These are phyloP conservation scores for Phialophora tarda DNA, from an alignment of 2,329 filamentous ascomycete species.

Conservation along the genomic window DNA sequence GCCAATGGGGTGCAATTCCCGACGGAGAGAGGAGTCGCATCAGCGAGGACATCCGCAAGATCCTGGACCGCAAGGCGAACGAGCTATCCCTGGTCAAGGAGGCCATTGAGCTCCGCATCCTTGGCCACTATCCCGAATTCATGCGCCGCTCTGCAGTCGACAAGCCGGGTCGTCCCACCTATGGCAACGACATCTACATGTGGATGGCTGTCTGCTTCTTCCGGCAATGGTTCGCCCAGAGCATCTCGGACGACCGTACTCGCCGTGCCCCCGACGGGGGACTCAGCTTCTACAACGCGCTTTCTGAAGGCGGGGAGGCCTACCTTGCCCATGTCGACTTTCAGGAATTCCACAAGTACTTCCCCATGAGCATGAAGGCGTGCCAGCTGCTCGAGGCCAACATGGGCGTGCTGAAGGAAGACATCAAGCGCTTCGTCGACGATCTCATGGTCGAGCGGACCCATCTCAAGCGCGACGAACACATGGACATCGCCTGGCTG, in stretches of 20 bases:
- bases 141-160: constrained; percentile 44
- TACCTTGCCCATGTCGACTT: constrained; percentile 51
- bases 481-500: constrained; percentile 48
- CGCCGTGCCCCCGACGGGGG: constrained; percentile 53
- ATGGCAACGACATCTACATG: constrained; percentile 56
- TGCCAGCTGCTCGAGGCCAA: constrained; percentile 41
- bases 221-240: constrained; percentile 55
- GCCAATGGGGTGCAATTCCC: constrained; percentile 41
- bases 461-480: constrained; percentile 47
- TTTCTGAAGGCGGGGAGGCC: constrained; percentile 49
- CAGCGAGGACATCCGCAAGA: constrained; percentile 32
- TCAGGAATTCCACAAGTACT: constrained; percentile 40
- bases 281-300: constrained; percentile 51
- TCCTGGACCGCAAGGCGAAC: constrained; percentile 40
- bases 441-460: constrained; percentile 48
- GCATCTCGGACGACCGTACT: constrained; percentile 49
- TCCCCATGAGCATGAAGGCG: constrained; percentile 42
- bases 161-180: constrained; percentile 50
- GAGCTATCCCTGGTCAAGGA: constrained; percentile 41
- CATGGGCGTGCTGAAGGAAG: constrained; percentile 48
- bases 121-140: constrained; percentile 47
- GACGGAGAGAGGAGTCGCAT: constrained; percentile 36
- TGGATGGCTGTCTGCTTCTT: constrained; percentile 58
- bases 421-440: constrained; percentile 45
- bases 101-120: constrained; percentile 41